These are phyloP conservation scores for Tuber borchii DNA, from an alignment of 495 filamentous ascomycete species.

Conservation along the genomic window DNA sequence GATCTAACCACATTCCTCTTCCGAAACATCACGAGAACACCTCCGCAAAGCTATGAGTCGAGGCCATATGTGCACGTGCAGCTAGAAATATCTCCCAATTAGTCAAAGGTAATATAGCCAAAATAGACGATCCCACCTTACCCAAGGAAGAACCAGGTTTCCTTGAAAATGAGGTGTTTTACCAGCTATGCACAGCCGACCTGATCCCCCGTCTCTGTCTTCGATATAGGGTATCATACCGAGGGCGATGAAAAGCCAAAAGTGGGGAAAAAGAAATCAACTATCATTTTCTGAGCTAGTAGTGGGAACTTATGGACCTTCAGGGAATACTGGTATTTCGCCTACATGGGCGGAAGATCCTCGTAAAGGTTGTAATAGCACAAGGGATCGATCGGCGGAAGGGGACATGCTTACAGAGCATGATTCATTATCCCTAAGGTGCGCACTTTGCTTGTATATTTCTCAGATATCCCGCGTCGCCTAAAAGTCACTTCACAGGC, in stretches of 20 bases:
- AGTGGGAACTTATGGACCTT: background rate
- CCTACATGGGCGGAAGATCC: background rate
- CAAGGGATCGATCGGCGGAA: background rate
- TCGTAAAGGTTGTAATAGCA: background rate
- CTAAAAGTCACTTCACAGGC: background rate
- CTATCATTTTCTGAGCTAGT: background rate
- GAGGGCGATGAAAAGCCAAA: background rate
- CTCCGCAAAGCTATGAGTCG: background rate
- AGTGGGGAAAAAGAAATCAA: background rate
- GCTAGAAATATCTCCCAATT: background rate
- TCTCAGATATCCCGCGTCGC: background rate
- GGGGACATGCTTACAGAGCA: background rate
- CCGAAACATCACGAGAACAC: background rate
- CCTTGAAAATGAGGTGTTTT: background rate
- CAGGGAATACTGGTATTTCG: background rate
- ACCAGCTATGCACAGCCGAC: background rate
- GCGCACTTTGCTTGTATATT: background rate
- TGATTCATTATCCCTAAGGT: background rate
- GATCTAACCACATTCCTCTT: background rate
- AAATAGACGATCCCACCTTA: background rate
- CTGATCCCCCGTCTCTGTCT: background rate
- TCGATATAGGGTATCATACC: background rate
- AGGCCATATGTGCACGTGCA: background rate
- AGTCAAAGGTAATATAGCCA: background rate
- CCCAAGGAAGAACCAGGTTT: background rate